A percentile compares a stretch with the other conserved stretches of the same genome.
Conservation (phyloP, 129 eudicot species). For the Saposhnikovia divaricata region DNA sequence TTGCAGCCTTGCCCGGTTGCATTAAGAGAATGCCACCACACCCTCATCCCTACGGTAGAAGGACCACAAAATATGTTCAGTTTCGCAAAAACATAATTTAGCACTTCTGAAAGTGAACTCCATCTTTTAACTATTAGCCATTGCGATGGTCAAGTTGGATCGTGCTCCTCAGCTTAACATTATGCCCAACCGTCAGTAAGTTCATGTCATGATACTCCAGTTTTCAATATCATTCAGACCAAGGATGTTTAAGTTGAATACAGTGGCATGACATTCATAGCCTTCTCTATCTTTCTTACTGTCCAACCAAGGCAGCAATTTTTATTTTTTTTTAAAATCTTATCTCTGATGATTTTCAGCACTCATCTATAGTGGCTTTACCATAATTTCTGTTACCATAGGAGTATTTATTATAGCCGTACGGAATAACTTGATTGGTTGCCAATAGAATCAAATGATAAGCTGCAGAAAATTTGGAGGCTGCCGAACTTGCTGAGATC, state of each 20-base stretch:
- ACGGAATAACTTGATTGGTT: background rate
- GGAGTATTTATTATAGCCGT: background rate
- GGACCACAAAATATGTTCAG: background rate
- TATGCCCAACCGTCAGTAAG: background rate
- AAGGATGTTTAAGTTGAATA: background rate
- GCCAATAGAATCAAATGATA: background rate
- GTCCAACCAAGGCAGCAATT: background rate
- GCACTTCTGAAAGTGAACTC: background rate
- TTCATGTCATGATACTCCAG: background rate
- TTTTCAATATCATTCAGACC: background rate
- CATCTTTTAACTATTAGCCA: background rate
- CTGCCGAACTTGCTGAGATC: constrained; percentile 3
- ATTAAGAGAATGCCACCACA: background rate
- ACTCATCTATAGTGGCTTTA: background rate
- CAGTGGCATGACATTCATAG: background rate
- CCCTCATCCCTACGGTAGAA: background rate
- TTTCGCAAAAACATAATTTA: background rate
- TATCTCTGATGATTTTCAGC: background rate
- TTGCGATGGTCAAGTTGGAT: background rate
- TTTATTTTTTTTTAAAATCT: background rate
- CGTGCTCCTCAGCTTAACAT: background rate
- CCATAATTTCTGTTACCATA: background rate
- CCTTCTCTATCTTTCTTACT: background rate
- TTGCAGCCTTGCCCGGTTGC: background rate
- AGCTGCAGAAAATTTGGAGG: constrained; percentile 2